phyloP scores from a whole-genome alignment of 1,284 basidiomycete genomes.

The Sporisorium reilianum region DNA sequence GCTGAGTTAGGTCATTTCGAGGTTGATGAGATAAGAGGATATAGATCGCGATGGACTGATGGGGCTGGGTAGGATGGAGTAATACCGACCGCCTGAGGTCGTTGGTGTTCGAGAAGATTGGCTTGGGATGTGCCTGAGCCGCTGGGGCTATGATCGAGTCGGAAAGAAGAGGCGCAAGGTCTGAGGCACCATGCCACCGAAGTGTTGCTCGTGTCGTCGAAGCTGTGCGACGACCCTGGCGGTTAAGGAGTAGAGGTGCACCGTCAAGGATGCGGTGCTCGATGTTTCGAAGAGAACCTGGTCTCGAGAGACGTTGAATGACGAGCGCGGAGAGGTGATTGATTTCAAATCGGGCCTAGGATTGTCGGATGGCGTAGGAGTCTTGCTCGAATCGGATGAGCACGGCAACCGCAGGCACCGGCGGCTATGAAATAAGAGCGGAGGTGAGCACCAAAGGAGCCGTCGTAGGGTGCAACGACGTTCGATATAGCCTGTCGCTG shows the following conservation, averaged over 20 bases:
- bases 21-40: not conserved
- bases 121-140: not conserved
- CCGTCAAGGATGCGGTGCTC: not conserved
- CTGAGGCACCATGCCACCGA: not conserved
- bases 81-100: not conserved
- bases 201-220: not conserved
- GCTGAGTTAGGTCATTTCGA: constrained; percentile 17
- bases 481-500: constrained; percentile 26
- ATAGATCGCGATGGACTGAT: not conserved
- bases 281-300: not conserved
- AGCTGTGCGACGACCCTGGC: not conserved
- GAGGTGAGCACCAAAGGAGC: not conserved
- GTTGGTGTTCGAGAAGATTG: not conserved
- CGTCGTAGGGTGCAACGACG: constrained; percentile 9
- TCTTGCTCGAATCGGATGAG: not conserved
- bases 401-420: not conserved
- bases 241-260: not conserved
- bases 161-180: not conserved
- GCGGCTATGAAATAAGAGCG: not conserved
- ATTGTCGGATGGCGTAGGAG: not conserved
- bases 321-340: not conserved
- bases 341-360: not conserved
- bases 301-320: not conserved
- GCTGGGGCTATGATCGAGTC: not conserved
- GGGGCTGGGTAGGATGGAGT: not conserved